phyloP scores from a whole-genome alignment of 495 filamentous ascomycete species.

The Annulohypoxylon bovei region DNA sequence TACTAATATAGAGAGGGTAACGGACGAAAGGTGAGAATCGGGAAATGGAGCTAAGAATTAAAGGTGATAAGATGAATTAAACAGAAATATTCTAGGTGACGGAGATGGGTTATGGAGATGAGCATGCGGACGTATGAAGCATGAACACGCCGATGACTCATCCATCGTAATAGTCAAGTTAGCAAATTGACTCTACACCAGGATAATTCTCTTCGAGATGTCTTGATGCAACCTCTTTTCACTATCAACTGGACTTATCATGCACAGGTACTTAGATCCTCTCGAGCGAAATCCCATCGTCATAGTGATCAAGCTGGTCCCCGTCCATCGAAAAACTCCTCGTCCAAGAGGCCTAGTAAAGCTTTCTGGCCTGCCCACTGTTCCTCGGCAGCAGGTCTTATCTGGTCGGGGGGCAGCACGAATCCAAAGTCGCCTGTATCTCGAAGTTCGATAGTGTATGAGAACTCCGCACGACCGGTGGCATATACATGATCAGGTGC shows the following conservation, averaged over 20 bases:
- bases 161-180: no score
- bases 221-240: background rate
- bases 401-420: conserved; percentile 58
- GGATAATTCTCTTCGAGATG: background rate
- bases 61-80: background rate
- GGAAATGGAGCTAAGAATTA: background rate
- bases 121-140: background rate
- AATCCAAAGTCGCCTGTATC: conserved; percentile 60
- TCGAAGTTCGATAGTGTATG: conserved; percentile 60
- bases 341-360: conserved; percentile 44
- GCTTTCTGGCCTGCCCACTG: conserved; percentile 58
- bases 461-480: conserved; percentile 55
- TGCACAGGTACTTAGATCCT: background rate
- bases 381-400: conserved; percentile 54
- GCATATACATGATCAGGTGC: conserved; percentile 59
- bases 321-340: conserved; percentile 39
- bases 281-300: background rate
- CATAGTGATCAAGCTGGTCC: conserved; percentile 22
- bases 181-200: no score
- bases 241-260: background rate
- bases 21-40: background rate
- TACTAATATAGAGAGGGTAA: background rate
- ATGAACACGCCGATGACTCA: background rate
- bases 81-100: background rate
- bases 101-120: background rate